phyloP scores from a whole-genome alignment of 108 stramenopile genomes.

The Parietichytrium sp. region DNA sequence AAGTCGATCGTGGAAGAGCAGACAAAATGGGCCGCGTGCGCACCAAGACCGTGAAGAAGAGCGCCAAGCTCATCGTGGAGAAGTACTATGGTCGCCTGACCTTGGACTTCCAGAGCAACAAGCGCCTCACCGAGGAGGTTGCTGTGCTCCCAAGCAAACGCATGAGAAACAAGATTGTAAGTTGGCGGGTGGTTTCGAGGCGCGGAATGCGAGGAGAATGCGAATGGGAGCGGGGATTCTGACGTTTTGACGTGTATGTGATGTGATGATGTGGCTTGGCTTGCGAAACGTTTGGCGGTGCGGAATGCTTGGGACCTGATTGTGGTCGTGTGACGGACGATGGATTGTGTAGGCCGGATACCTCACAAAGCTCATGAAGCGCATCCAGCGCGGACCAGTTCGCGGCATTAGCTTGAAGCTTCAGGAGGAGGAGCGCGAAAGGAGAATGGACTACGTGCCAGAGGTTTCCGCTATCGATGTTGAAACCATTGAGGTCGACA shows the following conservation, averaged over 20 bases:
- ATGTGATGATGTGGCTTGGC: too few species aligned
- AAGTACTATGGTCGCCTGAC: constrained; percentile 99
- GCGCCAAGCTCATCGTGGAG: constrained; percentile 98
- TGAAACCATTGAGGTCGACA: constrained; percentile 78
- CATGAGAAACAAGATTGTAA: constrained; percentile 99
- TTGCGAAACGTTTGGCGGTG: too few species aligned
- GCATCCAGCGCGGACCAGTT: constrained; percentile 98
- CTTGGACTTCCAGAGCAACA: constrained; percentile 99
- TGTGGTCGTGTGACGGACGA: too few species aligned
- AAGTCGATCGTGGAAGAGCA: too few species aligned
- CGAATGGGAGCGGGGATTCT: too few species aligned
- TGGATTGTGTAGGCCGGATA: too few species aligned
- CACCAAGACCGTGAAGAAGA: constrained; percentile 99
- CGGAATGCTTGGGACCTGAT: too few species aligned
- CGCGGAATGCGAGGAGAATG: too few species aligned
- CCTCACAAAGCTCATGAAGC: constrained; percentile 88
- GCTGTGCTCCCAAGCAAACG: constrained; percentile 98
- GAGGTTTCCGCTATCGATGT: constrained; percentile 96
- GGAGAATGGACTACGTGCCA: constrained; percentile 99
- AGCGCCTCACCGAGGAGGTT: constrained; percentile 81
- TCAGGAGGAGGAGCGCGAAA: constrained; percentile 99
- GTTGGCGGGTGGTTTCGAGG: too few species aligned
- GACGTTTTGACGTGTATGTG: too few species aligned
- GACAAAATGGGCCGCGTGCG: constrained; percentile 69
- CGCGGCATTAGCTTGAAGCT: constrained; percentile 98